Conservation (phyloP, 1,284 basidiomycete genomes). For the Cryptococcus floricola region DNA sequence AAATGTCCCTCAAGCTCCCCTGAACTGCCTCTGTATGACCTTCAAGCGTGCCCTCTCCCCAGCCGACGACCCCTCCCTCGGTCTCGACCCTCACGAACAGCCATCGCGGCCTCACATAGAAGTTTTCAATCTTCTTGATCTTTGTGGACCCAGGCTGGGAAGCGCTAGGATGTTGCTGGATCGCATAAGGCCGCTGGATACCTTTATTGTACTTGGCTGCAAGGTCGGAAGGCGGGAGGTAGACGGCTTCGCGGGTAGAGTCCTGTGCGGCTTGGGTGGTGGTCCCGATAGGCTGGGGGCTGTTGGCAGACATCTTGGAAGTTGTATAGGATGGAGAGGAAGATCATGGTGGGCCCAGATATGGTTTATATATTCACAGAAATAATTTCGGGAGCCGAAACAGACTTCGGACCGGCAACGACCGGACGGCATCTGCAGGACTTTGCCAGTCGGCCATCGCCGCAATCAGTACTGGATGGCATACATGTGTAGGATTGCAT, state of each 20-base stretch:
- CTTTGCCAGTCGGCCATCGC: too few relatives aligned
- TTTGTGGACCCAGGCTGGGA: slow-evolving; percentile 21
- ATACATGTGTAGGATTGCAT: too few relatives aligned
- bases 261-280: slow-evolving; percentile 25
- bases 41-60: slow-evolving; percentile 53
- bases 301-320: slow-evolving; percentile 20
- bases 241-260: slow-evolving; percentile 30
- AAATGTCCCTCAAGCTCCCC: slow-evolving; percentile 63
- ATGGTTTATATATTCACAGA: not conserved
- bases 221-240: slow-evolving; percentile 42
- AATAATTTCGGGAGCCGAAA: not conserved
- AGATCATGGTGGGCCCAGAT: not conserved
- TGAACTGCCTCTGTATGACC: slow-evolving; percentile 68
- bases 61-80: slow-evolving; percentile 63
- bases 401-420: not conserved
- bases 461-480: too few relatives aligned
- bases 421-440: too few relatives aligned
- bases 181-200: slow-evolving; percentile 26
- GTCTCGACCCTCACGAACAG: slow-evolving; percentile 71
- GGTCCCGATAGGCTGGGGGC: slow-evolving; percentile 24
- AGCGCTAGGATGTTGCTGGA: slow-evolving; percentile 26
- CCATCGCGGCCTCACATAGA: slow-evolving; percentile 71
- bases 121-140: slow-evolving; percentile 51
- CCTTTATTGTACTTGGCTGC: slow-evolving; percentile 36
- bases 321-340: not conserved